Evolutionary conservation across 129 eudicot genomes (phyloP), one percentile per base, ranked within the genome.

Genomic region (Flaveria brownii): DNA sequence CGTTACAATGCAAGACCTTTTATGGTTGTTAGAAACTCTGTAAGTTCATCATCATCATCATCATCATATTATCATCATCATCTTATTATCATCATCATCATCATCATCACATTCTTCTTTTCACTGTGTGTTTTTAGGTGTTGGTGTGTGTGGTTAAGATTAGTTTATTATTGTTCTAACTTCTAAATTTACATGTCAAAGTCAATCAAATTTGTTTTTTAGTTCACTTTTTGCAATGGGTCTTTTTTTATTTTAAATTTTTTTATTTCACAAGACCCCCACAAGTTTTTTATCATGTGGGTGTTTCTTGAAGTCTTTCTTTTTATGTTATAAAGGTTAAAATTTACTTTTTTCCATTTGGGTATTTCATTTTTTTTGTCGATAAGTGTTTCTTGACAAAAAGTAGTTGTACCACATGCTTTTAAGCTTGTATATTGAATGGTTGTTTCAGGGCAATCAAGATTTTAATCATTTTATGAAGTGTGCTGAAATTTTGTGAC

Each of bases 1-100:
- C 79, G 91, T 20, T 68, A 82, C 73, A 82, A 84, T 74, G 98
- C 98, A 45, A 77, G 46, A 62, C 97, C 98, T 49, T 82, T 82
- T 80, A 72, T 93, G 90, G 98, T 93, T 47, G 98, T 88, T 83
- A 82, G 98, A 80, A 93, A 88, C 82, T 83, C 97, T 43, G 98
- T 93, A 88, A 90, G 98, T 85, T 70, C 72, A 51, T 73, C 77
- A 78, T 78, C 71, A 71, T 33, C 46, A 41, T 61, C 52, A 59
- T 41, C 55, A 74, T 73, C 17, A 41, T 25, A 25, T 68, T 14
- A 54, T 54, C 26, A 70, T 41, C 22, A 20, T 20, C 22, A 20
- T 43, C 17, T 67, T 13, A 12, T 47, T 0, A 78, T 28, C 39
- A 36, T 67, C 22, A 33, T 71, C 2, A 78, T 28, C 39, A 33